These are phyloP conservation scores for Nyctanthes arbortristis DNA, from an alignment of 257 asterid species.

Conservation along the genomic window DNA sequence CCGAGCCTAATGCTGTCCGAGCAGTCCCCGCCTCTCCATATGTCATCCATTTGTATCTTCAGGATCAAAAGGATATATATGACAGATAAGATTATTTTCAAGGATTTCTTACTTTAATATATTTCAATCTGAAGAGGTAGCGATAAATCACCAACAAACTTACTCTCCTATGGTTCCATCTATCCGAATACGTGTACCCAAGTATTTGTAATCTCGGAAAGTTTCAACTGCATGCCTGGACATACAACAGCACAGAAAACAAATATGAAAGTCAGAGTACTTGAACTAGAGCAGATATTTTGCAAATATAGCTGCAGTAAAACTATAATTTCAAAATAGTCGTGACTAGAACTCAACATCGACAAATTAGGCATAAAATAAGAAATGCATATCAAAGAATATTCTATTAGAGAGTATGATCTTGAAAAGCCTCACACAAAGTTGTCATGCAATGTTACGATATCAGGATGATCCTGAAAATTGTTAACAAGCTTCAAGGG, in stretches of 20 bases:
- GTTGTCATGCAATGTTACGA: constrained; percentile 82
- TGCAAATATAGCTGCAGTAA: constrained; percentile 14
- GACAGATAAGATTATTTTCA: background rate
- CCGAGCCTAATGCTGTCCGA: constrained; percentile 89
- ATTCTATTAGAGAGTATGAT: constrained; percentile 13
- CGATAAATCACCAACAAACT: constrained; percentile 31
- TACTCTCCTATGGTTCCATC: constrained; percentile 99
- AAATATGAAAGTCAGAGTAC: background rate
- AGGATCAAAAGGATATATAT: constrained; percentile 15
- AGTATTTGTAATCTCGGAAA: constrained; percentile 82
- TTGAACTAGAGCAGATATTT: constrained; percentile 1
- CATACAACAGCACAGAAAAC: constrained; percentile 19
- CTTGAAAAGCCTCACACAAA: constrained; percentile 65
- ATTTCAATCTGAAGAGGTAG: constrained; percentile 12
- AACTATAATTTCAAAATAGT: background rate
- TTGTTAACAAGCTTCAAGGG: constrained; percentile 79
- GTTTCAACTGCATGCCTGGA: constrained; percentile 73
- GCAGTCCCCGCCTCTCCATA: constrained; percentile 91
- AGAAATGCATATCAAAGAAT: constrained; percentile 11
- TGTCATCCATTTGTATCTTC: constrained; percentile 96
- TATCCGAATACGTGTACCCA: constrained; percentile 85
- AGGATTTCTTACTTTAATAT: constrained; percentile 11
- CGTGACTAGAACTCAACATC: constrained; percentile 2
- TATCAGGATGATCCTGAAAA: constrained; percentile 81
- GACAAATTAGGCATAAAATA: constrained; percentile 7